These are phyloP conservation scores for Withania somnifera DNA, from an alignment of 305 asterid genomes.

Conservation along the genomic window DNA sequence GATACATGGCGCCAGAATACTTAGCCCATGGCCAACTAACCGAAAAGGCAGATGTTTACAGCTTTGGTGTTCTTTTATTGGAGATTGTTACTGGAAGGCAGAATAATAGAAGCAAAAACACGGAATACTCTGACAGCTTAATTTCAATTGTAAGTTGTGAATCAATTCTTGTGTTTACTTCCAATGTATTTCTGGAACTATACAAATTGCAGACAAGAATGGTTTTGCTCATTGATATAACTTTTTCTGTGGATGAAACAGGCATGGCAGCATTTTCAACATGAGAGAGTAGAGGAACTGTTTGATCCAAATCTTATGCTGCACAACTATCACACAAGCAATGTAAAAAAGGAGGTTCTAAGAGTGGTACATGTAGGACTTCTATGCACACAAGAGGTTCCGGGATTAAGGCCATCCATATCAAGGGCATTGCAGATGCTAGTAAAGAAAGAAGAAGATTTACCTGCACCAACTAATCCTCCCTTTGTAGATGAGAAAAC, in stretches of 20 bases:
- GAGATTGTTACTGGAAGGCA: constrained; percentile 25
- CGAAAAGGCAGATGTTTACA: constrained; percentile 24
- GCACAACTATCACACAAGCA: constrained; percentile 9
- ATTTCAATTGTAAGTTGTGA: constrained; percentile 3
- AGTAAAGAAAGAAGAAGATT: constrained; percentile 11
- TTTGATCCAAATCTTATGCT: constrained; percentile 23
- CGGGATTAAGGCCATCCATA: constrained; percentile 10
- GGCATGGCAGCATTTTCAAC: constrained; percentile 23
- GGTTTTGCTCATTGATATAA: not conserved
- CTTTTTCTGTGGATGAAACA: not conserved
- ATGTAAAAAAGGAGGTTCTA: constrained; percentile 4
- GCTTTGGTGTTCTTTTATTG: constrained; percentile 21
- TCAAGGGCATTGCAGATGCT: constrained; percentile 20
- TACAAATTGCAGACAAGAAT: not conserved
- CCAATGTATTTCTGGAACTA: not conserved
- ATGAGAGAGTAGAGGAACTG: constrained; percentile 12
- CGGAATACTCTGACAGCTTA: constrained; percentile 15
- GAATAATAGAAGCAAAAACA: constrained; percentile 13
- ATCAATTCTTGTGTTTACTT: not conserved
- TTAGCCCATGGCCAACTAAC: constrained; percentile 18
- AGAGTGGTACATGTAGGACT: constrained; percentile 17
- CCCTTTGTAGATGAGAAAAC: constrained; percentile 17
- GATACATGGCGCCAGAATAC: constrained; percentile 25
- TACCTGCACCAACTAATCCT: constrained; percentile 20
- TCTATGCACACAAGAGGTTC: constrained; percentile 17